These are phyloP conservation scores for Lactuca saligna DNA, from an alignment of 129 eudicot species.

Conservation along the genomic window DNA sequence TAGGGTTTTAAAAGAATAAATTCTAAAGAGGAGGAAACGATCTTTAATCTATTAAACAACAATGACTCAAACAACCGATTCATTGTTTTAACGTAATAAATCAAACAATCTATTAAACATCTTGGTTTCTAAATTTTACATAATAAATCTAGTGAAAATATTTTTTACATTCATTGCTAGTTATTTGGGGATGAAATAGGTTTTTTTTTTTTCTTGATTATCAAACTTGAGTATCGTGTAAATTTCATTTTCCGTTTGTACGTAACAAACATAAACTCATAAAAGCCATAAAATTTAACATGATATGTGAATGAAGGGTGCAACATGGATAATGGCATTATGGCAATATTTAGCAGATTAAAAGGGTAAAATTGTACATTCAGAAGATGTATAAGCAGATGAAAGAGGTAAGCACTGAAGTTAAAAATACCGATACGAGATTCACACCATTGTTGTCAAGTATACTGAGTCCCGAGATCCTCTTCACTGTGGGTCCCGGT, in stretches of 20 bases:
- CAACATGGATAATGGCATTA: conserved; percentile 18
- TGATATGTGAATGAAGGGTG: conserved; percentile 18
- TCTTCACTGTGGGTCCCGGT: conserved; percentile 95
- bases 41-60: no score
- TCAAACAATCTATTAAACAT: background rate
- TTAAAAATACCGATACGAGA: conserved; percentile 70
- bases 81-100: no score
- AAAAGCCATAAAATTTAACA: no score
- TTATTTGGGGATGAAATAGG: background rate
- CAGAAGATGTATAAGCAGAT: conserved; percentile 62
- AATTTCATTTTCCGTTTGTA: no score
- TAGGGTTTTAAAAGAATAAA: no score
- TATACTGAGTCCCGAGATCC: conserved; percentile 72
- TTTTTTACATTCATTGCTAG: background rate
- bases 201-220: no score
- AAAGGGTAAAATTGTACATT: conserved; percentile 14
- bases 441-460: conserved; percentile 97
- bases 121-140: background rate
- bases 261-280: no score
- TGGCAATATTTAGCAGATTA: background rate
- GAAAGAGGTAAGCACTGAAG: conserved; percentile 66
- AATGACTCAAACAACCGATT: no score
- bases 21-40: no score
- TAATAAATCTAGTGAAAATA: background rate
- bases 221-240: background rate